Conservation (phyloP, 169 alveolate species). For the Miamiensis avidus region DNA sequence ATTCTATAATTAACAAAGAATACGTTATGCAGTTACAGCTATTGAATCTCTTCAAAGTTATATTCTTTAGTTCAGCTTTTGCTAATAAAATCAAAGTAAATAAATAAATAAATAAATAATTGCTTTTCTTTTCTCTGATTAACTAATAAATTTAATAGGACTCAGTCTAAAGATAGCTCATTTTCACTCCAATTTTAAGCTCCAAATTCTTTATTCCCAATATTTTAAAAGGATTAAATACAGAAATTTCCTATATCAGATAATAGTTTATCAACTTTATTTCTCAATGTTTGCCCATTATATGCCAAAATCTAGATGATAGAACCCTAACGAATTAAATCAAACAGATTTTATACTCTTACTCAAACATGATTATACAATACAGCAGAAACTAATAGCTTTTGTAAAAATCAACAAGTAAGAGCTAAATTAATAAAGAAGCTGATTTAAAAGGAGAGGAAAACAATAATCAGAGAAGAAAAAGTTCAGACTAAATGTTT, state of each 20-base stretch:
- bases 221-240: conserved; percentile 38
- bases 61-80: conserved; percentile 38
- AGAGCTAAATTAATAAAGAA: conserved; percentile 13
- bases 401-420: conserved; percentile 11
- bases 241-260: conserved; percentile 38
- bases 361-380: conserved; percentile 24
- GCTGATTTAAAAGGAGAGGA: conserved; percentile 2
- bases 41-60: conserved; percentile 39
- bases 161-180: background rate
- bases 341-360: conserved; percentile 20
- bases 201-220: conserved; percentile 36
- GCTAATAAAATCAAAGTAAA: conserved; percentile 18
- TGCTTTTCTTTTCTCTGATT: background rate
- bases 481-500: too few species aligned
- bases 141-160: background rate
- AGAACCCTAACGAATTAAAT: conserved; percentile 27
- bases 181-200: conserved; percentile 9
- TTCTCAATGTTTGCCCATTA: conserved; percentile 29
- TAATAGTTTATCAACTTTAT: conserved; percentile 34
- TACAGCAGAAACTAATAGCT: conserved; percentile 25
- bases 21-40: conserved; percentile 47
- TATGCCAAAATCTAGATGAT: conserved; percentile 20
- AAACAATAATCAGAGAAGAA: background rate
- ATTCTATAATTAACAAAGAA: conserved; percentile 35
- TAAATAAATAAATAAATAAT: conserved; percentile 15